These are phyloP conservation scores for Boletus eberwhitei DNA, from an alignment of 768 basidiomycete species.

Conservation along the genomic window DNA sequence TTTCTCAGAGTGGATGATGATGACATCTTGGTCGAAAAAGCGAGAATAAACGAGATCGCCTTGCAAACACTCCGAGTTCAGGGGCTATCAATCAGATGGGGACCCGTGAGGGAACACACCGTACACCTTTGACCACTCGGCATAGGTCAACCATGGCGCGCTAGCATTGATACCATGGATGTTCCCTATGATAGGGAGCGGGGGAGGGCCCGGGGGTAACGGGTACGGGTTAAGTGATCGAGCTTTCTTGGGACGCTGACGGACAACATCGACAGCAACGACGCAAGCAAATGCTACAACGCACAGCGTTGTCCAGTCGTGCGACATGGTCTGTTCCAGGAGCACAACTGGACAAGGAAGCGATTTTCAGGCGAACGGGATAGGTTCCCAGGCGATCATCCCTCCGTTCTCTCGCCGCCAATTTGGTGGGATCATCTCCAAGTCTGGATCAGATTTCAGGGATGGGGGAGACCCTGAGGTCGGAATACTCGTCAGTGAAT, in stretches of 20 bases:
- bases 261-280: background rate
- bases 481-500: background rate
- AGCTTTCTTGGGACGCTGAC: background rate
- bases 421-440: background rate
- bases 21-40: conserved; percentile 9
- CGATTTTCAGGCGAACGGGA: background rate
- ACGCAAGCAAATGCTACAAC: background rate
- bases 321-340: background rate
- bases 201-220: conserved; percentile 11
- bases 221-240: background rate
- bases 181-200: conserved; percentile 18
- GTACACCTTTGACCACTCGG: conserved; percentile 10
- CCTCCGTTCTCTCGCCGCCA: background rate
- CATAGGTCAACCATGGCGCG: conserved; percentile 13
- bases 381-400: background rate
- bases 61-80: background rate
- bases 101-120: background rate
- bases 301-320: background rate
- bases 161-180: conserved; percentile 3
- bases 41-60: conserved; percentile 14
- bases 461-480: background rate
- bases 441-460: background rate
- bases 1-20: conserved; percentile 15
- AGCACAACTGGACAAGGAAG: background rate
- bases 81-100: background rate